Evolutionary conservation across 106 monocot species (phyloP), one percentile per base, ranked within the genome.

Genomic region (Dendrobium nobile): DNA sequence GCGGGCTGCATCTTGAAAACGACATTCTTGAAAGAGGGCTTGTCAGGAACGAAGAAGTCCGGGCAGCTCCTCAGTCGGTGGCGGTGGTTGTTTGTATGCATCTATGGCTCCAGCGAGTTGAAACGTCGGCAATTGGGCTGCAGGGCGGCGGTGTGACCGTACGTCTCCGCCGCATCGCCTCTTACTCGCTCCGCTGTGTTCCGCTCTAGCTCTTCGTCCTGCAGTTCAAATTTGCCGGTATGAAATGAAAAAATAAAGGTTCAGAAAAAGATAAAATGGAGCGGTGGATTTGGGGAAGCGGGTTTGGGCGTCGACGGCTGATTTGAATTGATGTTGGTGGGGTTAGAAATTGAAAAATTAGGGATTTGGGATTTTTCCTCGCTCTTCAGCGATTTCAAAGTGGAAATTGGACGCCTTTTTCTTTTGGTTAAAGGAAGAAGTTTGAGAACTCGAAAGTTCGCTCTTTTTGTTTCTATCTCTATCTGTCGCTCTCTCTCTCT

Each of bases 11-110:
- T 81, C 78, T 85, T 77, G 82, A 77, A 44, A 68, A 65, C 85
- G 59, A 83, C 85, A 88, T 87, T 80, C 82, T 83, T 87, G 83
- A 75, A 54, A 41, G 78, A 78, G 56, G 76, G 47, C 55, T 72
- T 78, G 64, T 64, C 79, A 59, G 18, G 64, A 73, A 85, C 41
- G 84, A 75, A 82, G 77, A 84, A 43, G 80, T 85, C 82, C 41
- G 85, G 77, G 80, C 79, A 86, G 40, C 84, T 84, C 77, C 43
- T 82, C n/a, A 84, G 70, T 54, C 81, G 84, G 43, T 79, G 70
- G 73, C 40, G 78, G 59, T n/a, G 74, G 47, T 51, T 48, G 73
- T 33, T 48, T 15, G 27, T 56, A 54, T 75, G 79, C 86, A 87
- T 84, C 77, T 78, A 78, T 64, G 61, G 76, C 70, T 82, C 54